Base-by-base conservation (phyloP, 331 rosid genomes). In the Telfairia occidentalis region DNA sequence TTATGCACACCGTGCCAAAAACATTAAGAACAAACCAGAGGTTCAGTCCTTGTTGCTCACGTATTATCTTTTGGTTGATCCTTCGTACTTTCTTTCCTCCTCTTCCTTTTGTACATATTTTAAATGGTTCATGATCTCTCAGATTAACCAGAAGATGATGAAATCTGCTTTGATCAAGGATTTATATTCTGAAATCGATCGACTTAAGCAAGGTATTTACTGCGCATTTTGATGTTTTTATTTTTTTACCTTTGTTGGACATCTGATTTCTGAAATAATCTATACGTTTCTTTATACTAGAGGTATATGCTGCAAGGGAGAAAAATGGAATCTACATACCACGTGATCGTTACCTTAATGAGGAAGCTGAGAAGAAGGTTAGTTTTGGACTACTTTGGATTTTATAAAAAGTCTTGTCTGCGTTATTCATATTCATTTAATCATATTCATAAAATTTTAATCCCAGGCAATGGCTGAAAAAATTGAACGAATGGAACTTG, bases 111-210 rank as follows among this genome's bases (percentile, higher is more conserved):
- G 29, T 48, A 30, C 66, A 19, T 34, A 71, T 75, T 82, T 75
- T 86, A 67, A 60, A 30, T 65, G 72, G 28, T 52, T 46, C 18
- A 0, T 49, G 60, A 49, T 71, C 43, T 83, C 76, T 79, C 92
- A 95, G 99, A 74, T 95, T 76, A 95, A 95, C 79, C 99, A 95
- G 84, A 95, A 95, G 86, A 92, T 95, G 99, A 92, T 95, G 99
- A 95, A 95, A 81, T 92, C 99, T 83, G 97, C 99, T 42, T 57
- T 95, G 89, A 95, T 95, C 50, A 95, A 92, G 85, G 99, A 95
- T 82, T 86, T 95, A 83, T 95, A 95, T 84, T 83, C 96, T 78
- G 99, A 95, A 82, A 95, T 95, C 77, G 99, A 95, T 84, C 85
- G 96, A 74, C 93, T 95, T 61, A 95, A 95, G 87, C 99, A 95